Conservation (phyloP, 2,329 filamentous ascomycete species). For the Arachnopeziza araneosa region DNA sequence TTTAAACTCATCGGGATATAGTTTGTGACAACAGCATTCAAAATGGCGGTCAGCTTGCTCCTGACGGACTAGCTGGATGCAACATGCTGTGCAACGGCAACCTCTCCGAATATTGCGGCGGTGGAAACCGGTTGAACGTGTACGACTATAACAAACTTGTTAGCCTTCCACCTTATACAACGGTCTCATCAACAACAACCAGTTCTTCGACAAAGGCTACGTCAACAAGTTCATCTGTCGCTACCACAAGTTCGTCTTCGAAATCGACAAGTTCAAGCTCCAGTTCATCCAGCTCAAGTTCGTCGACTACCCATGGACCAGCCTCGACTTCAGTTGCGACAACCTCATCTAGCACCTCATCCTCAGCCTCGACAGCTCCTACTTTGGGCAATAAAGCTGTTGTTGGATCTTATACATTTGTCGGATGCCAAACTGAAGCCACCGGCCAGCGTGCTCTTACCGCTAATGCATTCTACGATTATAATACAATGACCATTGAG, state of each 20-base stretch:
- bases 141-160: neutral
- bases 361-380: neutral
- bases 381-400: neutral
- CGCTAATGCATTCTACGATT: conserved; percentile 6
- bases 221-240: neutral
- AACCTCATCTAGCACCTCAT: neutral
- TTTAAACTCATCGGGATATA: neutral
- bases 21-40: neutral
- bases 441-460: conserved; percentile 21
- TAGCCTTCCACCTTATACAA: neutral
- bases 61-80: neutral
- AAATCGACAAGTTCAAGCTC: no score
- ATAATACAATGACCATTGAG: conserved; percentile 25
- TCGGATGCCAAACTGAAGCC: conserved; percentile 33
- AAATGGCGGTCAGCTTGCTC: neutral
- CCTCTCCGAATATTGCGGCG: neutral
- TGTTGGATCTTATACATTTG: conserved; percentile 8
- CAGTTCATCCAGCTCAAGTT: neutral
- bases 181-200: neutral
- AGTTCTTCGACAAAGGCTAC: neutral
- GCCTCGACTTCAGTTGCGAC: neutral
- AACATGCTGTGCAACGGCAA: conserved; percentile 1
- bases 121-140: neutral
- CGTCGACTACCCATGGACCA: neutral
- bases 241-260: no score